phyloP scores from a whole-genome alignment of 2,329 filamentous ascomycete genomes.

The Arthroderma uncinatum region DNA sequence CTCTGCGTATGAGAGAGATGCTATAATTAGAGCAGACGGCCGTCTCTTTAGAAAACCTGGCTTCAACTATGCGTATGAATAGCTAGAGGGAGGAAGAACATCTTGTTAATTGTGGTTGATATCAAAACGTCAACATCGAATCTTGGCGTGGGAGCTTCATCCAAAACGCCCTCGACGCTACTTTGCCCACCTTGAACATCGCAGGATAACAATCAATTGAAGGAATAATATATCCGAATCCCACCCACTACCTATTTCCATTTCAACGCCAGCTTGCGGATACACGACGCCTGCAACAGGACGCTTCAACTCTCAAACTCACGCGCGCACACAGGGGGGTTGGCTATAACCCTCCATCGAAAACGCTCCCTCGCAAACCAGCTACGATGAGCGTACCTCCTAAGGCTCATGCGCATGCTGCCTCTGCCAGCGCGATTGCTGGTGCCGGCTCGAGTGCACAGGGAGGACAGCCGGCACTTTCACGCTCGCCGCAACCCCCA shows the following conservation, averaged over 20 bases:
- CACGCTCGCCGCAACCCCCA: not conserved
- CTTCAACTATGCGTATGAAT: too few relatives aligned
- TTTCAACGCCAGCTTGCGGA: not conserved
- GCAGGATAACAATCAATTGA: not conserved
- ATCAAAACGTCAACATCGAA: not conserved
- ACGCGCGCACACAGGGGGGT: not conserved
- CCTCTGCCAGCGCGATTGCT: slow-evolving; percentile 13
- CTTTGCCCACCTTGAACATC: not conserved
- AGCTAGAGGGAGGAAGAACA: too few relatives aligned
- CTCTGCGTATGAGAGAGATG: not conserved
- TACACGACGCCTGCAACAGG: too few relatives aligned
- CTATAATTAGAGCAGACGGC: not conserved
- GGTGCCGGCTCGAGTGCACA: not conserved
- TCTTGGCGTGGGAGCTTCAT: not conserved
- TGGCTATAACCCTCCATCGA: not conserved
- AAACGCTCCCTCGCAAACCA: not conserved
- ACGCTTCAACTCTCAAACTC: too few relatives aligned
- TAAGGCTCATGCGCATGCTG: slow-evolving; percentile 11
- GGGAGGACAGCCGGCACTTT: not conserved
- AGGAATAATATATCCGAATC: not conserved
- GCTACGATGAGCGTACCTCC: slow-evolving; percentile 10
- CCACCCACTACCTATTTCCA: too few relatives aligned
- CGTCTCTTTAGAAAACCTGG: too few relatives aligned
- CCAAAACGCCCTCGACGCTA: not conserved
- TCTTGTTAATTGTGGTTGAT: not conserved